These are phyloP conservation scores for Lippia alba DNA, from an alignment of 305 asterid species.

Conservation along the genomic window DNA sequence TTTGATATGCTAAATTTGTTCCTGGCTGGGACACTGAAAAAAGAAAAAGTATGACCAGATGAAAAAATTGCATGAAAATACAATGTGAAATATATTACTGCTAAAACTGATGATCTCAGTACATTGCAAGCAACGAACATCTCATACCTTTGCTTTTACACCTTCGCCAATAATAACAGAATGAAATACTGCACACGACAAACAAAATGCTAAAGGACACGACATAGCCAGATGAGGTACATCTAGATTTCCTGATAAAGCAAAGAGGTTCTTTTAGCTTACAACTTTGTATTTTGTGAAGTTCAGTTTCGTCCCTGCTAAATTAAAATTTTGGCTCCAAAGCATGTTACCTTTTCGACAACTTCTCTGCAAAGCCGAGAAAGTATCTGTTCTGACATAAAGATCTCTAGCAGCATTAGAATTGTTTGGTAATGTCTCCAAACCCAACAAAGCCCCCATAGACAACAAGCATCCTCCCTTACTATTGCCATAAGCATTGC, in stretches of 20 bases:
- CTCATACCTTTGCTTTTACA: background rate
- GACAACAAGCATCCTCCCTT: conserved; percentile 31
- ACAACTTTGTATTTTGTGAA: background rate
- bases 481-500: conserved; percentile 29
- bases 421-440: conserved; percentile 4
- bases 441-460: conserved; percentile 24
- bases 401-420: conserved; percentile 10
- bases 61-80: no score
- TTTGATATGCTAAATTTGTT: background rate
- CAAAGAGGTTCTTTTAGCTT: background rate
- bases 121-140: no score
- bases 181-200: background rate
- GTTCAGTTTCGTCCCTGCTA: no score
- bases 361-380: background rate
- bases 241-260: background rate
- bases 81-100: no score
- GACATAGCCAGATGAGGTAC: background rate
- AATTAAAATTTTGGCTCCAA: background rate
- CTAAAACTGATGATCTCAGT: no score
- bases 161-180: background rate
- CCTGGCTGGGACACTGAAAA: background rate
- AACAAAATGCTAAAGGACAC: background rate
- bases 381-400: conserved; percentile 25
- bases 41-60: background rate
- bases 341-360: background rate